Evolutionary conservation across 768 basidiomycete species (phyloP), one percentile per base, ranked within the genome.

Genomic region (Dacryopinax spathularia): DNA sequence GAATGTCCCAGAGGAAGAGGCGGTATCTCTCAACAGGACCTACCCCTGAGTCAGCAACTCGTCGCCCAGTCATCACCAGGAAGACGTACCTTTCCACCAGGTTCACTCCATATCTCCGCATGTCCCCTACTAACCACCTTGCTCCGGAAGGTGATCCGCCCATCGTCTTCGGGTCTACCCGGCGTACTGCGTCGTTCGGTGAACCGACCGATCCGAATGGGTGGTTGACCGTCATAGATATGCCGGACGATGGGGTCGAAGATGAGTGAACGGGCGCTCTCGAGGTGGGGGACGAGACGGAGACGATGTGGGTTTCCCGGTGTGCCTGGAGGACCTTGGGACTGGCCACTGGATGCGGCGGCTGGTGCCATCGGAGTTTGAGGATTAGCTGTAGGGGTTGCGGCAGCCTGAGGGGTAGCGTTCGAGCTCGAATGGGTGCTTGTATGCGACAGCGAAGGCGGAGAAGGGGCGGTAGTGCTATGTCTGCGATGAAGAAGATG

Each of bases 41-140:
- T 84, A 81, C 15, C 37, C 33, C 60, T 13, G 31, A n/a, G 62
- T 29, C 9, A 61, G 44, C 16, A 43, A 56, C 34, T 6, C 16
- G 62, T 33, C 27, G 31, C 22, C 33, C 63, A n/a, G 56, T 16
- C 15, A 34, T 5, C 22, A 33, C 34, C n/a, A 22, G 33, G 41
- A 64, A 33, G 4, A 69, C 73, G 68, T 61, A 75, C 75, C 70
- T 74, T 75, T 22, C 75, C 76, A 33, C 72, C 73, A 9, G 70
- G 67, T 66, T 77, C 76, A 60, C 84, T 80, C 91, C 92, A 96
- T 34, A 97, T 85, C 79, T 98, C 95, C 0, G 95, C 95, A 72
- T 97, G 95, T 0, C 88, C 85, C 36, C 95, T 81, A 37, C 88
- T 90, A 70, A 98, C 94, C 73, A 97, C 95, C 75, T 97, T 97